phyloP scores from a whole-genome alignment of 1,284 basidiomycete genomes.

The Cystobasidium sp. region DNA sequence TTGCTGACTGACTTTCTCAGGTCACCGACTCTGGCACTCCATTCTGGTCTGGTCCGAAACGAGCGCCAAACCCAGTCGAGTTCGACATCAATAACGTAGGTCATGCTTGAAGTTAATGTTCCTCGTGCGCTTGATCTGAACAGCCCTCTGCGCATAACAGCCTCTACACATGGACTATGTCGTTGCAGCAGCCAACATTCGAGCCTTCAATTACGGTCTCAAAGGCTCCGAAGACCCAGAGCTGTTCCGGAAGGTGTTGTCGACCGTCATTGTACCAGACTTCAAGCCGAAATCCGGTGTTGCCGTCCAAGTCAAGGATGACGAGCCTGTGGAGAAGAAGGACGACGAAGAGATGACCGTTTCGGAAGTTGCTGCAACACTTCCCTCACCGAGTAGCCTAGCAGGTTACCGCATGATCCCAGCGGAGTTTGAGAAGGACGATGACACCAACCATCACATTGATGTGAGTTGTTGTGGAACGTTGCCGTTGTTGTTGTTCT shows the following conservation, averaged over 20 bases:
- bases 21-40: conserved; percentile 53
- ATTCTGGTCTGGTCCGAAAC: conserved; percentile 79
- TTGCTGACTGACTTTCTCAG: conserved; percentile 27
- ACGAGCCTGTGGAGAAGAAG: conserved; percentile 67
- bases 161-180: conserved; percentile 86
- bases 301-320: conserved; percentile 94
- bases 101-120: conserved; percentile 37
- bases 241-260: conserved; percentile 81
- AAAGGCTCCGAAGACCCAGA: conserved; percentile 82
- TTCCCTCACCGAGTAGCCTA: conserved; percentile 86
- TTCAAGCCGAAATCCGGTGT: conserved; percentile 91
- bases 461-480: conserved; percentile 60
- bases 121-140: conserved; percentile 14
- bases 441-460: conserved; percentile 97
- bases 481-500: background rate
- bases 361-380: conserved; percentile 65
- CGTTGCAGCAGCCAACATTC: conserved; percentile 91
- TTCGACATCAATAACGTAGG: conserved; percentile 86
- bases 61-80: conserved; percentile 88
- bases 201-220: conserved; percentile 97
- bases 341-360: conserved; percentile 63
- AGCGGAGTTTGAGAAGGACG: conserved; percentile 99
- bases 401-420: conserved; percentile 93
- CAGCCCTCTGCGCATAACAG: conserved; percentile 59
- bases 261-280: conserved; percentile 85